These are phyloP conservation scores for Eucalyptus erythrocorys DNA, from an alignment of 345 rosid genomes.

Conservation along the genomic window DNA sequence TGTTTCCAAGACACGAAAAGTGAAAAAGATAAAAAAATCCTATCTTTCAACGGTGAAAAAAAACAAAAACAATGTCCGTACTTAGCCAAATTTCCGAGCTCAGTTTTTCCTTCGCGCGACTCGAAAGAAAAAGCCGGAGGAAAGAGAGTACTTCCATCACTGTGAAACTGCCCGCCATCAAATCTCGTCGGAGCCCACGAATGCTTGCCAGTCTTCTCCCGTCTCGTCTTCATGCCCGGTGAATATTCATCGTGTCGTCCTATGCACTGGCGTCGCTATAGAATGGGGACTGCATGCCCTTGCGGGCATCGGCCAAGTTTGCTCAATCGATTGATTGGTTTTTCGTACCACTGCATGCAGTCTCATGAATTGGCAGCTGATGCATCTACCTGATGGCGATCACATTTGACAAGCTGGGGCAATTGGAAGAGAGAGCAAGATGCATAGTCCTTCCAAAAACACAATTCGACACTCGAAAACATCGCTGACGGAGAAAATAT, in stretches of 20 bases:
- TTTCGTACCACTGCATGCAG: slow-evolving; percentile 14
- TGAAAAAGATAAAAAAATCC: too few species aligned
- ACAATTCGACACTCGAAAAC: slow-evolving; percentile 57
- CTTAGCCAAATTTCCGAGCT: not conserved
- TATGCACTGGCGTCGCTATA: too few species aligned
- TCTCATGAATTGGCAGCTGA: slow-evolving; percentile 90
- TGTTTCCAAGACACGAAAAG: not conserved
- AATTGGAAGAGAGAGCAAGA: slow-evolving; percentile 51
- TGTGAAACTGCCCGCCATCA: too few species aligned
- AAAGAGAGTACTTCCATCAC: not conserved
- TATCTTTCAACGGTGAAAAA: not conserved
- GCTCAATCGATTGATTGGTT: too few species aligned
- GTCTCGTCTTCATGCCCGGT: not conserved
- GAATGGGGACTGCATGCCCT: too few species aligned
- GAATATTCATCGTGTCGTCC: not conserved
- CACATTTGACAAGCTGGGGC: slow-evolving; percentile 50
- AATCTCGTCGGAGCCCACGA: too few species aligned
- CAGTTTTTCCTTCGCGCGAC: not conserved
- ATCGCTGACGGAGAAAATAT: not conserved
- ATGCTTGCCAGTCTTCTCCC: not conserved
- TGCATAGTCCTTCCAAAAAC: slow-evolving; percentile 59
- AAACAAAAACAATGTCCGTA: too few species aligned
- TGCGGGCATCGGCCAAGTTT: too few species aligned
- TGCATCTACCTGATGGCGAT: slow-evolving; percentile 67
- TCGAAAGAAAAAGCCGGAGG: too few species aligned